Conservation (phyloP, 78 protist genomes). For the Isochrysis galbana region DNA sequence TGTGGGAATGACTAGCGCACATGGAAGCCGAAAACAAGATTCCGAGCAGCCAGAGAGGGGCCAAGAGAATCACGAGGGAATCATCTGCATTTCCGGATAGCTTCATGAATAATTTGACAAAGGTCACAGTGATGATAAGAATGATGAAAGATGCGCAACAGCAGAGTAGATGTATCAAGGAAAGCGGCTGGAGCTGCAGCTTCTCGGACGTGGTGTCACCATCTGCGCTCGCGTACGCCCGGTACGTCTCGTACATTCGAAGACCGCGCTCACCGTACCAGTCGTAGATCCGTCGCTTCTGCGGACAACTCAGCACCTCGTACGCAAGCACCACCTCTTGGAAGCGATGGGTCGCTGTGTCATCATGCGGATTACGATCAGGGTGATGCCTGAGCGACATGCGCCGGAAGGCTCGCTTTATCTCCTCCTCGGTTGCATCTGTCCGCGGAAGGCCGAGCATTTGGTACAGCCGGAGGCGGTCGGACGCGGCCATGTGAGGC, state of each 20-base stretch:
- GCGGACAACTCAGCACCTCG: conserved; percentile 39
- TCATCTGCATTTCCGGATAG: neutral
- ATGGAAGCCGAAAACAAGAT: too few species aligned
- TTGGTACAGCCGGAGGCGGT: conserved; percentile 13
- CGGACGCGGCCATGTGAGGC: too few species aligned
- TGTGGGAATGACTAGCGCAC: too few species aligned
- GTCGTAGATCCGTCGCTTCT: conserved; percentile 61
- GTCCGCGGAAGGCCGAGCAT: conserved; percentile 15
- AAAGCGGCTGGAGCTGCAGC: neutral
- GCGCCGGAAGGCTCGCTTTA: conserved; percentile 17
- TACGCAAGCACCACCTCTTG: conserved; percentile 56
- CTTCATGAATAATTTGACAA: neutral
- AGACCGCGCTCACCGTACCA: conserved; percentile 43
- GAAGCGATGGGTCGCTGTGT: neutral
- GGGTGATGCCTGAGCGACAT: conserved; percentile 52
- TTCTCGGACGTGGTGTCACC: neutral
- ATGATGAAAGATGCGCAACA: neutral
- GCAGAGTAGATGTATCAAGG: neutral
- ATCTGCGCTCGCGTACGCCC: neutral
- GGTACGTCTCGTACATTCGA: neutral
- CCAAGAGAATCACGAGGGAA: neutral
- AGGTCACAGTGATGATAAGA: neutral
- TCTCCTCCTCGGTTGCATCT: conserved; percentile 26
- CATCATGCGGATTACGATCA: conserved; percentile 24
- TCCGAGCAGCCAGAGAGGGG: neutral